Percentiles rank a stretch among this genome's conserved stretches.
phyloP scores from a whole-genome alignment of 2,329 filamentous ascomycete species.

The Cadophora luteo-olivacea region DNA sequence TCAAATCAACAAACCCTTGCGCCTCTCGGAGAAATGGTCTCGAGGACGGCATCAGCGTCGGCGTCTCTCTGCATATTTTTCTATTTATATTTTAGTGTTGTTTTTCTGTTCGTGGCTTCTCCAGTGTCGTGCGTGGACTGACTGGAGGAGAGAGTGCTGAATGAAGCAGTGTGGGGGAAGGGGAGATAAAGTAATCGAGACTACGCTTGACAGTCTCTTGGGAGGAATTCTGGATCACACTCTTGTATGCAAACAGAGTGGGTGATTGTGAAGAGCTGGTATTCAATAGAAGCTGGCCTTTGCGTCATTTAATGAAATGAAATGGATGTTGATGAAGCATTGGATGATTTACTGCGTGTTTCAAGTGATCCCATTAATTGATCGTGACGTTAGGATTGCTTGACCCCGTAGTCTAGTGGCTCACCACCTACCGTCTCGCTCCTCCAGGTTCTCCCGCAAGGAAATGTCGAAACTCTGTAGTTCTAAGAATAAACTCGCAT shows the following conservation, averaged over 20 bases:
- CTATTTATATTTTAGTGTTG: conserved; percentile 12
- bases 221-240: neutral
- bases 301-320: conserved; percentile 13
- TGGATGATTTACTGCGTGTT: conserved; percentile 10
- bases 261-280: conserved; percentile 14
- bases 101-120: conserved; percentile 6
- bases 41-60: conserved; percentile 21
- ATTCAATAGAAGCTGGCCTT: neutral
- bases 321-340: conserved; percentile 14
- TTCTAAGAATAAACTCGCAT: neutral
- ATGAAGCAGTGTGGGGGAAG: neutral
- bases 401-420: neutral
- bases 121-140: neutral
- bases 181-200: conserved; percentile 18
- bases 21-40: neutral
- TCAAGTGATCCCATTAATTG: neutral
- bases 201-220: conserved; percentile 29
- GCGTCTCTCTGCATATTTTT: conserved; percentile 19
- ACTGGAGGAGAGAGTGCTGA: conserved; percentile 1
- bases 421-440: too few species aligned
- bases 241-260: conserved; percentile 9
- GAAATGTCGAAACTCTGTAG: too few species aligned
- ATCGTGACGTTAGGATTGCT: neutral
- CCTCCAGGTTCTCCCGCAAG: too few species aligned
- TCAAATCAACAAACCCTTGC: neutral